Conservation (phyloP, 768 basidiomycete species). For the Leccinum boreale region DNA sequence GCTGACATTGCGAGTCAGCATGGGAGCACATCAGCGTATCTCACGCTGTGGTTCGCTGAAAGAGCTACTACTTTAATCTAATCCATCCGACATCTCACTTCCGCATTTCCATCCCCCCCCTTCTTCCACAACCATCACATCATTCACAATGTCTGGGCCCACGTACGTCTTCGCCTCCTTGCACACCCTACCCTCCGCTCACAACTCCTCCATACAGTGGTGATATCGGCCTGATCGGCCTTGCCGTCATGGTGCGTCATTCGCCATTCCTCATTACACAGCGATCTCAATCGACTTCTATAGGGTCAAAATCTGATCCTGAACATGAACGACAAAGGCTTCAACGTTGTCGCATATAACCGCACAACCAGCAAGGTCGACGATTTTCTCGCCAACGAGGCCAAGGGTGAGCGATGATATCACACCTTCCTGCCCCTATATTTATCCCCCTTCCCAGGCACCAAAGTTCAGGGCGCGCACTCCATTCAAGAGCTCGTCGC, state of each 20-base stretch:
- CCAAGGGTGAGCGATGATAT: conserved; percentile 72
- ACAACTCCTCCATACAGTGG: conserved; percentile 50
- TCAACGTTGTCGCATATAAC: conserved; percentile 96
- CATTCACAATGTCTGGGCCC: conserved; percentile 41
- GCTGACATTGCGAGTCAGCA: conserved; percentile 6
- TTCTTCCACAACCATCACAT: conserved; percentile 33
- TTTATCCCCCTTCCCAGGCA: conserved; percentile 52
- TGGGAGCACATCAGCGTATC: conserved; percentile 15
- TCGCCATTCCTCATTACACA: conserved; percentile 13
- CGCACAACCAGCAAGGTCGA: conserved; percentile 97
- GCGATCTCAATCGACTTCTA: conserved; percentile 2
- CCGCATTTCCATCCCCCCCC: conserved; percentile 13
- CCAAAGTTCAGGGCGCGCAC: conserved; percentile 93
- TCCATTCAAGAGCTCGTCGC: conserved; percentile 86
- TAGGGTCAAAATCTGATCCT: conserved; percentile 96
- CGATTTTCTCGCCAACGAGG: conserved; percentile 91
- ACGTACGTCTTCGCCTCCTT: conserved; percentile 40
- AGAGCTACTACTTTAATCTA: conserved; percentile 17
- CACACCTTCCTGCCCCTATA: conserved; percentile 23
- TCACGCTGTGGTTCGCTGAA: conserved; percentile 17
- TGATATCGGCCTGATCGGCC: conserved; percentile 97
- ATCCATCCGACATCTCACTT: conserved; percentile 29
- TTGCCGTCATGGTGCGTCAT: conserved; percentile 89
- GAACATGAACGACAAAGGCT: conserved; percentile 99
- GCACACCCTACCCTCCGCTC: conserved; percentile 10